Base-by-base conservation (phyloP, 2,329 filamentous ascomycete genomes). In the Exophiala sp. region DNA sequence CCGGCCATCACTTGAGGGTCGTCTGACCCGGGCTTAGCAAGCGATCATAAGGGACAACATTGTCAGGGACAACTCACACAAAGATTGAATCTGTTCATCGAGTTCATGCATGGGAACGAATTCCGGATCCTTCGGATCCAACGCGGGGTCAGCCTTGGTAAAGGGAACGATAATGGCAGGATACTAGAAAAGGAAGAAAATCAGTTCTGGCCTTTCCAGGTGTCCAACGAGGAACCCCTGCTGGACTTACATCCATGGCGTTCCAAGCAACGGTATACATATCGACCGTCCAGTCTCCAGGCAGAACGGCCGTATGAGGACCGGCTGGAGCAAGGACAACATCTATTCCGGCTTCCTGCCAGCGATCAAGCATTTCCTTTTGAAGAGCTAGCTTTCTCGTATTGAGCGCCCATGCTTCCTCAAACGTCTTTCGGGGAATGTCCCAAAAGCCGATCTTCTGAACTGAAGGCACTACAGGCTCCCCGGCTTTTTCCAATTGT, bases 191-290 rank as follows among this genome's bases (percentile, higher is more conserved):
- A 7, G 24, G 3, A 4, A 30, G 3, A 10, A 32, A 32, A 14
- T 43, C 23, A 32, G 40, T 29, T 14, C n/a, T 11, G 8, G 7
- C 37, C 29, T 18, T n/a, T 24, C 21, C 38, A 14, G 21, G n/a
- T 35, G 14, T 14, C n/a, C 16, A 23, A 14, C 27, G 11, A 21
- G 9, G 19, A 14, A 18, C 16, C n/a, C 23, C 22, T 7, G 29
- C 29, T 32, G 30, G 6, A 50, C 48, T 50, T 24, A 50, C 41
- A 57, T 68, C 66, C n/a, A 60, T 55, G 13, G 63, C 62, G 51
- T 68, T 68, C 65, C 65, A 67, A 43, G 58, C 59, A 18, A 68
- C 65, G 0, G 66, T 68, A 46, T 68, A 68, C 18, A 59, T 60
- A 46, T 67, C 65, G 30, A 58, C 63, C 8, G 57, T 63, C 65